Percentiles rank a stretch among this genome's conserved stretches.
phyloP scores from a whole-genome alignment of 2,329 filamentous ascomycete genomes.

The Dactylellina sp. region DNA sequence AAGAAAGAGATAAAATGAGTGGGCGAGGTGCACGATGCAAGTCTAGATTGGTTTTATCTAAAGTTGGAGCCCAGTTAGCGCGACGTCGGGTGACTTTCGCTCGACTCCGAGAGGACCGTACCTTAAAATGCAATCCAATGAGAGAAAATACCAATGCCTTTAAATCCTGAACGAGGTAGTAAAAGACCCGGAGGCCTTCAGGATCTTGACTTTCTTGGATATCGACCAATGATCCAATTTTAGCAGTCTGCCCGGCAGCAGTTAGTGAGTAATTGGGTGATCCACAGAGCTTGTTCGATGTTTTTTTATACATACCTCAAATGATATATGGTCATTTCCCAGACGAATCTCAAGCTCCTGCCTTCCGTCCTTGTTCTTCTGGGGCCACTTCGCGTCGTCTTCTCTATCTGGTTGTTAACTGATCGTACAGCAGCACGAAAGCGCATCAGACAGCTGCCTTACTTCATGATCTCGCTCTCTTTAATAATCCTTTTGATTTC shows the following conservation, averaged over 20 bases:
- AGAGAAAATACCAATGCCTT: conserved; percentile 97
- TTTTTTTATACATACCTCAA: conserved; percentile 76
- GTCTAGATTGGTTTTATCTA: conserved; percentile 55
- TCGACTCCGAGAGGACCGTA: conserved; percentile 61
- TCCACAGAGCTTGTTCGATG: not conserved
- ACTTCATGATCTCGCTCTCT: conserved; percentile 97
- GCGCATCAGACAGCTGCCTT: conserved; percentile 61
- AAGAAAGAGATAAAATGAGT: conserved; percentile 16
- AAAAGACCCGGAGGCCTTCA: conserved; percentile 95
- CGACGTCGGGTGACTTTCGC: not conserved
- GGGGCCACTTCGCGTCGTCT: conserved; percentile 98
- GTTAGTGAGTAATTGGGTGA: conserved; percentile 55
- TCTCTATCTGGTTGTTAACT: conserved; percentile 71
- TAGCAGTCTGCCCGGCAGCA: conserved; percentile 77
- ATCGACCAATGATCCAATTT: conserved; percentile 96
- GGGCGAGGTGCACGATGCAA: not conserved
- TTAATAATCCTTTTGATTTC: conserved; percentile 98
- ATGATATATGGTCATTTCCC: conserved; percentile 95
- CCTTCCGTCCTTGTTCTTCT: conserved; percentile 98
- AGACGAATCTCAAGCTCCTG: conserved; percentile 96
- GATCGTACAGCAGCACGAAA: not conserved
- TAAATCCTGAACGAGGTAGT: conserved; percentile 96
- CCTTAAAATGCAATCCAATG: conserved; percentile 97
- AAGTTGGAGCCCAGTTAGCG: not conserved
- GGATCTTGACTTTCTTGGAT: conserved; percentile 96